Conservation (phyloP, 192 early-diverging fungal species). For the Rhizophagus clarus region DNA sequence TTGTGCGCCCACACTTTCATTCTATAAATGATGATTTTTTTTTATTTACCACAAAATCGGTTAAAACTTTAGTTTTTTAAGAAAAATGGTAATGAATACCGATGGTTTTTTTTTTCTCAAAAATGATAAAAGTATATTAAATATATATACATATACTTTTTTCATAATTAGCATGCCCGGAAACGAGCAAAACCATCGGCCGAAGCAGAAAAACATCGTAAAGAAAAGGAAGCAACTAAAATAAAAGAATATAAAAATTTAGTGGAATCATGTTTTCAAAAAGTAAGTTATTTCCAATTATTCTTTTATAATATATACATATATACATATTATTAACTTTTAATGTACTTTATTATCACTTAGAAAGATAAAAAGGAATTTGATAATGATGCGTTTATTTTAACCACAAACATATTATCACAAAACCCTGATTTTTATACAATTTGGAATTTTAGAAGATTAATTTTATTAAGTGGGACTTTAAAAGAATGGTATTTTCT, state of each 20-base stretch:
- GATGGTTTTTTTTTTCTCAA: no score
- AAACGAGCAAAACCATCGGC: conserved; percentile 42
- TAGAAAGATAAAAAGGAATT: conserved; percentile 38
- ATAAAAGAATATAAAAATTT: conserved; percentile 47
- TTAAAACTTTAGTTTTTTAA: no score
- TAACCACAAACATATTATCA: conserved; percentile 72
- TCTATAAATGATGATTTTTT: no score
- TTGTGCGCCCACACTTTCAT: no score
- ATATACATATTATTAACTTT: not conserved
- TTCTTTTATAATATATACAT: no score
- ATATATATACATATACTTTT: no score
- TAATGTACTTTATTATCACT: not conserved
- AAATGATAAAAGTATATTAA: no score
- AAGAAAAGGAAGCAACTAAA: conserved; percentile 43
- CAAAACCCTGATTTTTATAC: conserved; percentile 93
- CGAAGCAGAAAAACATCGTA: conserved; percentile 38
- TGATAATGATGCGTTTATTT: conserved; percentile 55
- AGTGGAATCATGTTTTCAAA: conserved; percentile 35
- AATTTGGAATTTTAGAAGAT: conserved; percentile 91
- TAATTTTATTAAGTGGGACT: conserved; percentile 60
- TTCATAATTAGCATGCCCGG: conserved; percentile 39
- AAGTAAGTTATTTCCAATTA: conserved; percentile 22
- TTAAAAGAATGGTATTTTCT: conserved; percentile 40
- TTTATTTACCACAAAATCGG: no score
- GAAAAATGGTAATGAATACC: no score